phyloP scores from a whole-genome alignment of 2,329 filamentous ascomycete genomes.

The Apiospora arundinis region DNA sequence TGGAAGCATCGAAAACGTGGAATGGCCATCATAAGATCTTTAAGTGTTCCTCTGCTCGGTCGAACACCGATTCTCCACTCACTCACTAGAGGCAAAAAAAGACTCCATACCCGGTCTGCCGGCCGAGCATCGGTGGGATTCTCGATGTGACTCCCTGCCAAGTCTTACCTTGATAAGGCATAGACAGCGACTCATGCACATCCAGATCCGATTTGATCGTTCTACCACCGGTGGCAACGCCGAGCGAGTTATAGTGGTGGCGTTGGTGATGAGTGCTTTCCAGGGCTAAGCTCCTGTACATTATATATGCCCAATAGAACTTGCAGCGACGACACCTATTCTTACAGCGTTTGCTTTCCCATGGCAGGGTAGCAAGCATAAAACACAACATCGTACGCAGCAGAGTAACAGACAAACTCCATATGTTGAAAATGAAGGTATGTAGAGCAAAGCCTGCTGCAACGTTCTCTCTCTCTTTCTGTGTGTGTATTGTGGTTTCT shows the following conservation, averaged over 20 bases:
- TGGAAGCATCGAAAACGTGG: not conserved
- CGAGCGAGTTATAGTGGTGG: not conserved
- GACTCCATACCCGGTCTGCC: conserved; percentile 6
- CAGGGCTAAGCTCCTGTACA: not conserved
- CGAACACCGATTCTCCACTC: conserved; percentile 11
- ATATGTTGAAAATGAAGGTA: not conserved
- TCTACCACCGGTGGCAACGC: not conserved
- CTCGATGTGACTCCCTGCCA: conserved; percentile 13
- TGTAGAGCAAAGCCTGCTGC: not conserved
- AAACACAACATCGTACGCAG: not conserved
- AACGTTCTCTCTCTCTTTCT: not conserved
- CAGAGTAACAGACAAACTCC: not conserved
- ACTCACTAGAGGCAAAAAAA: conserved; percentile 8
- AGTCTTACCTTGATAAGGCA: conserved; percentile 14
- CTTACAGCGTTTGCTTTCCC: not conserved
- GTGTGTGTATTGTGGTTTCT: not conserved
- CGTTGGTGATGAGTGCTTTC: not conserved
- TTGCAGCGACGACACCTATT: not conserved
- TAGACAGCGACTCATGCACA: conserved; percentile 3
- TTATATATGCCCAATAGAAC: not conserved
- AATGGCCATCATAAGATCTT: conserved; percentile 11
- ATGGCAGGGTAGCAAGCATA: not conserved
- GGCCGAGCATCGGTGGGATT: conserved; percentile 16
- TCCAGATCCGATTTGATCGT: not conserved
- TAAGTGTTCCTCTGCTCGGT: conserved; percentile 1